Base-by-base conservation (phyloP, 805 yeast species). In the Ascoidea tarda region DNA sequence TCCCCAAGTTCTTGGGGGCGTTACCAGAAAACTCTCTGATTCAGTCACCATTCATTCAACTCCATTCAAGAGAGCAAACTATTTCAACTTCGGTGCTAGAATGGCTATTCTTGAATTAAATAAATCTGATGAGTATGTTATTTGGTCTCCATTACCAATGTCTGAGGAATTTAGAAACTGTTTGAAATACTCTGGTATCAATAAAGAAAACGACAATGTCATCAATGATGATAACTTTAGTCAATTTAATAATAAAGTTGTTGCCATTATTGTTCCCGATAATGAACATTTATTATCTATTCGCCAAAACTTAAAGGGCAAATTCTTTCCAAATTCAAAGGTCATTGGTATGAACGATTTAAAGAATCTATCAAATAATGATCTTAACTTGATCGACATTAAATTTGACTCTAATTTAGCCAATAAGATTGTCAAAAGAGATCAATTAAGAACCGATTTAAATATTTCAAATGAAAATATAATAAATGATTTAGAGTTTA, bases 121-220 rank as follows among this genome's bases (percentile, higher is more conserved):
- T 14, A 44, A 53, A 44, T 53, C 62, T n/a, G 61, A 63, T 6
- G 60, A 66, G 33, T 61, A 76, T 47, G 58, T 76, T 6, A 74
- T 80, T n/a, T 80, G 80, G 76, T 72, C 80, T 2, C 76, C 83
- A 1, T 66, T 80, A 42, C 86, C 86, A 1, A 73, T 74, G 58
- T 75, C 79, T 5, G 67, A 67, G 2, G 72, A 67, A 21, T 75
- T 76, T 5, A 66, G 67, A 31, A 64, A 65, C 46, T 70, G 75
- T 1, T 55, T 79, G 53, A 61, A 66, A 51, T 55, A 67, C 8
- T 61, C 68, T 1, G 69, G 68, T 5, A 66, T 66, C 16, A 62
- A 65, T 3, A 63, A 69, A 0, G 64, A 65, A 49, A 53, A 66
- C 10, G 59, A 63, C 33, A 70, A 72, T 33, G 69, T 80, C 46